These are phyloP conservation scores for Coemansia sp. DNA, from an alignment of 192 early-diverging fungal genomes.

Conservation along the genomic window DNA sequence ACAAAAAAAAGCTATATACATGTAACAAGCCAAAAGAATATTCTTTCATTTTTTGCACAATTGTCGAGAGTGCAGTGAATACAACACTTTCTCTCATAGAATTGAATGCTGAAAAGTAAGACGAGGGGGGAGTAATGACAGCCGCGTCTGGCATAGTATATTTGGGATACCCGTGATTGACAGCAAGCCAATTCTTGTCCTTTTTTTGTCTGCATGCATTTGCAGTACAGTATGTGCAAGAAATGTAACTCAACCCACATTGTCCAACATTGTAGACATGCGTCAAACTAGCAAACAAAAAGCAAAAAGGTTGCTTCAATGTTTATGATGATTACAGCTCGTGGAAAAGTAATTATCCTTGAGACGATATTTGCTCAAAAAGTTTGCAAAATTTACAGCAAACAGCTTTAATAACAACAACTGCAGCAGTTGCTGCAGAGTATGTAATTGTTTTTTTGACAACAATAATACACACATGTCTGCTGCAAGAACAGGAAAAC, in stretches of 20 bases:
- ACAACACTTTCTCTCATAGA: neutral
- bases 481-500: neutral
- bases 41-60: neutral
- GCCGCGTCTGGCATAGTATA: neutral
- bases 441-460: neutral
- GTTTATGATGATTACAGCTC: neutral
- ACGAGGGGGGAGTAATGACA: neutral
- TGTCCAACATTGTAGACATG: neutral
- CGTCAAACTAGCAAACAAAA: neutral
- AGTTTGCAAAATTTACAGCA: neutral
- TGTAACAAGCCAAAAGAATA: neutral
- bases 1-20: neutral
- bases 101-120: neutral
- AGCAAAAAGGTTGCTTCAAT: neutral
- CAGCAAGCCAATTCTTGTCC: neutral
- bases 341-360: neutral
- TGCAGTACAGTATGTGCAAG: neutral
- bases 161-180: neutral
- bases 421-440: neutral
- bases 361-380: neutral
- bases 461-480: neutral
- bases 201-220: neutral
- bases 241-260: neutral
- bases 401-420: neutral
- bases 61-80: neutral